A percentile compares a stretch with the other conserved stretches of the same genome.
Conservation (phyloP, 805 yeast genomes). For the Cephaloascus albidus region DNA sequence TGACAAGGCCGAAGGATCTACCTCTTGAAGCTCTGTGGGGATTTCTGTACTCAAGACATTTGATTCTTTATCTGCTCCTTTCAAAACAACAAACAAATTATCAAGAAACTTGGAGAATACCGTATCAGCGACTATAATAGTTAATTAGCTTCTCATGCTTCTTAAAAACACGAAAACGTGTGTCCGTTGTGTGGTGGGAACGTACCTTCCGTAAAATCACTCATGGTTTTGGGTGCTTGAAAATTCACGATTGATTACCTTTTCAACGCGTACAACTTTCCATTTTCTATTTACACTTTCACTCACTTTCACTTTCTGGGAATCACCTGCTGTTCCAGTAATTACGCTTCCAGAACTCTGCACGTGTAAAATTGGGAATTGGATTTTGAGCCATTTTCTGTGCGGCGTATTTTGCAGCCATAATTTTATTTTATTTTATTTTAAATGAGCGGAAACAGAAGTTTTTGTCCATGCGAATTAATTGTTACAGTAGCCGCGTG, state of each 20-base stretch:
- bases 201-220: background rate
- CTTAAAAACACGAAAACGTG: no score
- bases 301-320: no score
- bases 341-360: no score
- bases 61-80: constrained; percentile 15
- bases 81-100: constrained; percentile 15
- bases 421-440: no score
- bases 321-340: no score
- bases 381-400: no score
- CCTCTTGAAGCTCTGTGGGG: constrained; percentile 39
- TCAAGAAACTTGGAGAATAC: constrained; percentile 5
- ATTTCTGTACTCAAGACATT: constrained; percentile 15
- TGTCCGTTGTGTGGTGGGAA: background rate
- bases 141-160: no score
- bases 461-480: no score
- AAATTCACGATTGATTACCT: background rate
- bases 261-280: background rate
- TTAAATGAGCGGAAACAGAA: no score
- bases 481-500: no score
- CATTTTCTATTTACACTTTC: background rate
- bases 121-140: background rate
- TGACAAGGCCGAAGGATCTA: constrained; percentile 30
- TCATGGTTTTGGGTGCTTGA: background rate
- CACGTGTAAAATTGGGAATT: no score
- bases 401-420: no score